Percentiles rank a stretch among this genome's conserved stretches.
Evolutionary conservation across 2,329 filamentous ascomycete genomes (phyloP).

Genomic region (Phialemoniopsis sp.): DNA sequence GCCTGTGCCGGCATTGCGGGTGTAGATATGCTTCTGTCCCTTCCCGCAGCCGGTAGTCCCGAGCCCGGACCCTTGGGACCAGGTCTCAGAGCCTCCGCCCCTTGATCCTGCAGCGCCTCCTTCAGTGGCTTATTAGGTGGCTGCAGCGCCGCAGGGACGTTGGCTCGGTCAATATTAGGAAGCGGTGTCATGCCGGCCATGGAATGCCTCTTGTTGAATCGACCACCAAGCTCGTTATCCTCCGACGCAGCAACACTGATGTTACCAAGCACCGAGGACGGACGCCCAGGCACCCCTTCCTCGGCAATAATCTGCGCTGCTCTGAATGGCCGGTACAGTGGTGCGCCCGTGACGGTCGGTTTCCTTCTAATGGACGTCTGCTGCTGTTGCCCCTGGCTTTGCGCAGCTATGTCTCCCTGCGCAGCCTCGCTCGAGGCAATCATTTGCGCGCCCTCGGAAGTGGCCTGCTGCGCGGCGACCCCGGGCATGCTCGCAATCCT

Average conservation of each 20-base stretch:
- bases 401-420: background rate
- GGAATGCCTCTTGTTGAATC: constrained; percentile 10
- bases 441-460: constrained; percentile 8
- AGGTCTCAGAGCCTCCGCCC: constrained; percentile 1
- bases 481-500: constrained; percentile 11
- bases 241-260: constrained; percentile 7
- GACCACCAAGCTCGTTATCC: constrained; percentile 1
- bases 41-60: constrained; percentile 3
- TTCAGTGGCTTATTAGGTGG: constrained; percentile 15
- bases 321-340: constrained; percentile 5
- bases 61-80: constrained; percentile 1
- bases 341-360: background rate
- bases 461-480: constrained; percentile 8
- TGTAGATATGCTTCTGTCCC: background rate
- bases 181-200: constrained; percentile 10
- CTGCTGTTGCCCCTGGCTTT: background rate
- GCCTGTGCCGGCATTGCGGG: background rate
- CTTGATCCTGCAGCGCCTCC: constrained; percentile 4
- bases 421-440: background rate
- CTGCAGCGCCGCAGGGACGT: constrained; percentile 16
- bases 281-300: background rate
- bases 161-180: constrained; percentile 10
- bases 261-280: constrained; percentile 4
- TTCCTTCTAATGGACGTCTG: background rate
- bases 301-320: constrained; percentile 1